phyloP scores from a whole-genome alignment of 2,329 filamentous ascomycete species.

The Phialophora tarda region DNA sequence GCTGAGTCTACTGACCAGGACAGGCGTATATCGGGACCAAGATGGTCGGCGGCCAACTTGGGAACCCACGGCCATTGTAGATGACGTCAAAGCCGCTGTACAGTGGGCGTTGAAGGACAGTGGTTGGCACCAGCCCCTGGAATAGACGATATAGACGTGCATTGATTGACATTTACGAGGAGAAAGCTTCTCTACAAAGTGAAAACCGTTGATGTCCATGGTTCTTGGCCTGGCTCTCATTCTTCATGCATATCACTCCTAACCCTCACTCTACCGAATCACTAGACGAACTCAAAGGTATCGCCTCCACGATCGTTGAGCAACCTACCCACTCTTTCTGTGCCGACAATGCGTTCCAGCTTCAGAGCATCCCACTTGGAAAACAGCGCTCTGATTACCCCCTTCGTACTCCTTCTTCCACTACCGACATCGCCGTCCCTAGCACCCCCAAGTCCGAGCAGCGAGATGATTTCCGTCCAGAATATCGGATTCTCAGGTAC shows the following conservation, averaged over 20 bases:
- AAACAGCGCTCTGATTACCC: constrained; percentile 67
- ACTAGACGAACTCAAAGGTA: constrained; percentile 91
- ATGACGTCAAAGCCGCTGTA: constrained; percentile 78
- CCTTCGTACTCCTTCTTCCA: constrained; percentile 58
- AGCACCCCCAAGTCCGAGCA: constrained; percentile 56
- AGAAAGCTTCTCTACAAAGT: not conserved
- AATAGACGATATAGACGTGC: constrained; percentile 22
- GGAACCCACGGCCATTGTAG: constrained; percentile 68
- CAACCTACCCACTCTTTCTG: constrained; percentile 80
- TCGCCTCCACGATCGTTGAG: constrained; percentile 78
- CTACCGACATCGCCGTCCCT: constrained; percentile 51
- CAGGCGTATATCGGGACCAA: constrained; percentile 71
- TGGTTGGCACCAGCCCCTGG: constrained; percentile 43
- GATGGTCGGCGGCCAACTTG: constrained; percentile 62
- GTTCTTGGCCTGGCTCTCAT: not conserved
- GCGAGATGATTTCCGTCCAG: constrained; percentile 52
- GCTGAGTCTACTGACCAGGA: constrained; percentile 56
- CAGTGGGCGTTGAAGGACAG: constrained; percentile 71
- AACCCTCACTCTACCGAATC: not conserved
- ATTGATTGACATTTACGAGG: not conserved
- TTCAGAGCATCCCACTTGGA: constrained; percentile 88
- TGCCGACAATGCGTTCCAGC: constrained; percentile 86
- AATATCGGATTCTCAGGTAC: constrained; percentile 80
- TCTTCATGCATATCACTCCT: not conserved
- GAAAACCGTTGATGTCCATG: not conserved